Evolutionary conservation across 306 rosid genomes (phyloP).

Genomic region (Lithocarpus polystachyus): DNA sequence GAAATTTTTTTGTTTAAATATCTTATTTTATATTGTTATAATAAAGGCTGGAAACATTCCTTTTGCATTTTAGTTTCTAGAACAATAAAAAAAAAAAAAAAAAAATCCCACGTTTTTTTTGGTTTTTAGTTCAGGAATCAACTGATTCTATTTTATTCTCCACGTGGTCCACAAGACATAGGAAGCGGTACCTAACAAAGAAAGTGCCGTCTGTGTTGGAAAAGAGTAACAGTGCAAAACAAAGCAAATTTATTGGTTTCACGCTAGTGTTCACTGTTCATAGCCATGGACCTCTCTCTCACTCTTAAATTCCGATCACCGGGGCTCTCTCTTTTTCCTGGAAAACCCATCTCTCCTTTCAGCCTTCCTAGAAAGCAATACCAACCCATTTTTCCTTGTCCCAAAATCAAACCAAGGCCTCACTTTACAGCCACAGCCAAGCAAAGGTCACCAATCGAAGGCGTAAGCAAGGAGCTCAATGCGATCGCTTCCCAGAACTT

Average conservation of each 20-base stretch:
- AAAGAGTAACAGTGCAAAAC: background rate
- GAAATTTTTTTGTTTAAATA: no score
- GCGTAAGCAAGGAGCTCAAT: constrained; percentile 48
- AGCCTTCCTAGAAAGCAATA: constrained; percentile 12
- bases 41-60: no score
- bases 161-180: no score
- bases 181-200: no score
- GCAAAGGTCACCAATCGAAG: constrained; percentile 44
- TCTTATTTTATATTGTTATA: no score
- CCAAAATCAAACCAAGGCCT: background rate
- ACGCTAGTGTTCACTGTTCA: background rate
- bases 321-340: constrained; percentile 20
- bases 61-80: no score
- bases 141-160: no score
- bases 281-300: constrained; percentile 27
- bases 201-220: no score
- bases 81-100: no score
- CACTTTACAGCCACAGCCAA: constrained; percentile 30
- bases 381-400: constrained; percentile 12
- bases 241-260: background rate
- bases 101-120: no score
- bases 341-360: constrained; percentile 20
- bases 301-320: constrained; percentile 31
- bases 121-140: no score
- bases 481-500: constrained; percentile 56